phyloP scores from a whole-genome alignment of 805 yeast genomes.

The Maudiozyma bulderi region DNA sequence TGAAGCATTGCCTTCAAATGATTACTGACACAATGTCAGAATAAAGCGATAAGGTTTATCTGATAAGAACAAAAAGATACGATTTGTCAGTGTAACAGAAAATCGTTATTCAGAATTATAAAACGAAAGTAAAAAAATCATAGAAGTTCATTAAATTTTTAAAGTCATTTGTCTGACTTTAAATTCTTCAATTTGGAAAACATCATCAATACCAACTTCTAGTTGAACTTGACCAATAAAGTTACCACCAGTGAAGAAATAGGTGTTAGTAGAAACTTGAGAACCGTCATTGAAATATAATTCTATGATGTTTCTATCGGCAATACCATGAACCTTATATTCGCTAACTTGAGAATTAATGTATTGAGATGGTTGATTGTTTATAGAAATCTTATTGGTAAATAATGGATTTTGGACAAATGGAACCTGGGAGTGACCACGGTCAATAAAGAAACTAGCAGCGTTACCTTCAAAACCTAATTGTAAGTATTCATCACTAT shows the following conservation, averaged over 20 bases:
- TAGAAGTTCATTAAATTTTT: not conserved
- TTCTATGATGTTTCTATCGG: not conserved
- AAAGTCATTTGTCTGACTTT: not conserved
- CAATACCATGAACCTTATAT: slow-evolving; percentile 1
- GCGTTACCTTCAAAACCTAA: not conserved
- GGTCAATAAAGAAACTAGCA: slow-evolving; percentile 1
- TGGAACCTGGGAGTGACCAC: not conserved
- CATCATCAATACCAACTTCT: not conserved
- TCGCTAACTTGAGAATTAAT: not conserved
- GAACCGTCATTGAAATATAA: slow-evolving; percentile 2
- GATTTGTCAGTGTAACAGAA: not conserved
- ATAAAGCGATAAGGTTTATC: no score
- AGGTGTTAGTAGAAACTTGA: not conserved
- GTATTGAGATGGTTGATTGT: slow-evolving; percentile 1
- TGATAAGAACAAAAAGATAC: no score
- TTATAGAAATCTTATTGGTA: not conserved
- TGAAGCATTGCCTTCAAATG: no score
- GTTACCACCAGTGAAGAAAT: slow-evolving; percentile 2
- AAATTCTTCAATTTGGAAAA: not conserved
- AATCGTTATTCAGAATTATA: no score
- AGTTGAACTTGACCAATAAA: not conserved
- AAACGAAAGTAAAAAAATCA: no score
- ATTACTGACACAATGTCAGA: no score
- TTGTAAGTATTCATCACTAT: not conserved
- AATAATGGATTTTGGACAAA: slow-evolving; percentile 2